Base-by-base conservation (phyloP, 371 early-diverging fungal genomes). In the Mucor sp. region DNA sequence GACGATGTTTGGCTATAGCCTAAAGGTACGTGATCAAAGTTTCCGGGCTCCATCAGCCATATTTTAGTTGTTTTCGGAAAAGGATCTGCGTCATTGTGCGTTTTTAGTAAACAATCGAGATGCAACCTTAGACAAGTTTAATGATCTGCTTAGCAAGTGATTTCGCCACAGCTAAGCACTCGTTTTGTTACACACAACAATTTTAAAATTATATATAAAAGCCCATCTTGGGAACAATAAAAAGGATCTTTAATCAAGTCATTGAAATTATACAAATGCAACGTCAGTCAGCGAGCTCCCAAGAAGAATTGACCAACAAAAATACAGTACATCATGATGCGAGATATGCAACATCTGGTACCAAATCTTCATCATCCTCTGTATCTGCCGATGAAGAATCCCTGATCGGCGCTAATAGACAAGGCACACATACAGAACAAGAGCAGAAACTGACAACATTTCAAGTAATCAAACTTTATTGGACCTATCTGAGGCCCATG, bases 401-500 rank as follows among this genome's bases (percentile, higher is more conserved):
- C 11, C 0, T 21, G 8, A 50, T 50, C 5, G 50, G 25, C 9
- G 25, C 7, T 50, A 50, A 23, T 14, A 21, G 14, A 50, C 4
- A 1, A 12, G 4, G 25, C 2, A 25, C 11, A 6, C 8, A 50
- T 4, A 50, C 12, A 23, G 50, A 50, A 12, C 25, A 50, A 50
- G 6, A 8, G 11, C 56, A 25, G 23, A 63, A 56, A 28, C 27
- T n/a, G 19, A 68, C 60, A 14, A 37, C n/a, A 28, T 60, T n/a
- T n/a, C 43, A 68, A 50, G 58, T 48, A 27, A 1, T 69, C 28
- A 58, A 6, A 19, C 17, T 21, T 9, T 17, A n/a, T 11, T 17
- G 61, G 43, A 14, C 19, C 1, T 57, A 41, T 25, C 4, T 32
- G 6, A 33, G 58, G 9, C 67, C 69, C 17, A 11, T 74, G 19